Evolutionary conservation across 1,284 basidiomycete species (phyloP).

Genomic region (Puccinia hordei): DNA sequence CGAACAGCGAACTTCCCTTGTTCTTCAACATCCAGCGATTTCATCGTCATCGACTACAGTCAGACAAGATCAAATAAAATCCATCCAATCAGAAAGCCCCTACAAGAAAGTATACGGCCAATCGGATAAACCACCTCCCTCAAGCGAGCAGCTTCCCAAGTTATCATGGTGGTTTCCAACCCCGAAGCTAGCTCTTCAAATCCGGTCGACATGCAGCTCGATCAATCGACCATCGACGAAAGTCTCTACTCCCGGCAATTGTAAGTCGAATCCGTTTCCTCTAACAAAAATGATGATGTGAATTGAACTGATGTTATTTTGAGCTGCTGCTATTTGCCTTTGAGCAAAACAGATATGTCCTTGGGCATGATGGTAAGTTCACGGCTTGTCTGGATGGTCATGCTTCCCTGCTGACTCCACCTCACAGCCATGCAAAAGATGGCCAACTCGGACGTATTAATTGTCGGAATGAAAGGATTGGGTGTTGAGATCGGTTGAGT

Average conservation of each 20-base stretch:
- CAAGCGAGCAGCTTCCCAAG: too few species aligned
- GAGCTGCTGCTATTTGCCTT: not conserved
- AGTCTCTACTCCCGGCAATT: conserved; percentile 87
- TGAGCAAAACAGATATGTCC: conserved; percentile 72
- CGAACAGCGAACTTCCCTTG: too few species aligned
- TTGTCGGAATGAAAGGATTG: conserved; percentile 88
- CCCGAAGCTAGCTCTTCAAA: conserved; percentile 23
- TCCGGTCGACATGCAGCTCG: conserved; percentile 45
- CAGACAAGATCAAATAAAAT: too few species aligned
- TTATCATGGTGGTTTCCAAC: conserved; percentile 19
- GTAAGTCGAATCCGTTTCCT: conserved; percentile 64
- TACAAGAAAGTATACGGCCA: too few species aligned
- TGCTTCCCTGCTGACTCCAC: conserved; percentile 1
- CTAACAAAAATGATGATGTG: not conserved
- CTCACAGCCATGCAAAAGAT: conserved; percentile 90
- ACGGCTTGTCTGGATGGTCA: not conserved
- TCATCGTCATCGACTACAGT: too few species aligned
- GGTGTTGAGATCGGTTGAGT: conserved; percentile 89
- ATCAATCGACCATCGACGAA: conserved; percentile 55
- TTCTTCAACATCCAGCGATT: too few species aligned
- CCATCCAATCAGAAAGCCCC: too few species aligned
- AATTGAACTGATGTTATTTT: conserved; percentile 46
- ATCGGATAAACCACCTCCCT: too few species aligned
- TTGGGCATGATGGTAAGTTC: conserved; percentile 84
- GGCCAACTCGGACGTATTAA: conserved; percentile 92